phyloP scores from a whole-genome alignment of 208 protist species.

The Crithidia bombi region DNA sequence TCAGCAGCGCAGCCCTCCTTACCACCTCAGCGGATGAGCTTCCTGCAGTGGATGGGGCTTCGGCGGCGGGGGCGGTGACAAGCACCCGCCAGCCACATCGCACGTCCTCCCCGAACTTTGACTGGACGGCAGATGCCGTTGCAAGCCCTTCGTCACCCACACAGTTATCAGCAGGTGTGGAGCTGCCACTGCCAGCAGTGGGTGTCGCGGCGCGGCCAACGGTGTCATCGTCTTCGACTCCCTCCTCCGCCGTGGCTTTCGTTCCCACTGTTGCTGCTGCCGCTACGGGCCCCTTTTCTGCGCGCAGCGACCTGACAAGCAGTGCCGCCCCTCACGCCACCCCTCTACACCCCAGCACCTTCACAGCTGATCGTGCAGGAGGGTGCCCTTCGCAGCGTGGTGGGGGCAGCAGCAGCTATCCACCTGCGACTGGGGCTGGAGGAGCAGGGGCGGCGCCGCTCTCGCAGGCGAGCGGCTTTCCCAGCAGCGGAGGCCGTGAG shows the following conservation, averaged over 20 bases:
- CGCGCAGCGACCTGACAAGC: no score
- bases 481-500: neutral
- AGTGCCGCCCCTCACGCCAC: no score
- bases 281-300: no score
- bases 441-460: neutral
- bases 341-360: no score
- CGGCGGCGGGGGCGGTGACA: neutral
- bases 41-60: neutral
- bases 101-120: neutral
- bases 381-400: neutral
- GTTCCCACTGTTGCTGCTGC: neutral
- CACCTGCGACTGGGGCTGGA: no score
- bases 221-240: neutral
- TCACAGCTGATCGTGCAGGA: neutral
- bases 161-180: neutral
- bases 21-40: neutral
- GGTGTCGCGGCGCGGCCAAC: neutral
- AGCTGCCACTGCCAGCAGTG: neutral
- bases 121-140: neutral
- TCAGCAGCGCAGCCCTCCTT: conserved; percentile 9
- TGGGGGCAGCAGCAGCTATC: neutral
- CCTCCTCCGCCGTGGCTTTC: neutral
- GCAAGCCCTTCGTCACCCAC: neutral
- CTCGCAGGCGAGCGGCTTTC: neutral
- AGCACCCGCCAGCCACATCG: neutral